Evolutionary conservation across 2,329 filamentous ascomycete species (phyloP).

Genomic region (Ophiocordyceps camponoti-leonardi): DNA sequence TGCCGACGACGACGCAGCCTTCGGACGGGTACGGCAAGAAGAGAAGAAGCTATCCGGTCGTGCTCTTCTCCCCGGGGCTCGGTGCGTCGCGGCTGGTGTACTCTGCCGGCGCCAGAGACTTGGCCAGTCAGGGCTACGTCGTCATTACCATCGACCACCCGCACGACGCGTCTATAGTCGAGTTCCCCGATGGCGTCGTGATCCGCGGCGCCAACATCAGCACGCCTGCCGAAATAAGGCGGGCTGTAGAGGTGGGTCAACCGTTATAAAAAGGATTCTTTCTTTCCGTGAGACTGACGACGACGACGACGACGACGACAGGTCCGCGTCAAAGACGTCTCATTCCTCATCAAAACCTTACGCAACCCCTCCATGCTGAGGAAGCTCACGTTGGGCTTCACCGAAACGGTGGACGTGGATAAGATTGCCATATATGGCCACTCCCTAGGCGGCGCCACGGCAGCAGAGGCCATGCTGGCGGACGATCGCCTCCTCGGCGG

Average conservation of each 20-base stretch:
- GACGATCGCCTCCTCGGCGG: constrained; percentile 16
- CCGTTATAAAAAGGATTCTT: no score
- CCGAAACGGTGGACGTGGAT: constrained; percentile 2
- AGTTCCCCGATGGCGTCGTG: constrained; percentile 21
- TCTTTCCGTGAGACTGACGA: neutral
- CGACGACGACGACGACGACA: no score
- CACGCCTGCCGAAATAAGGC: neutral
- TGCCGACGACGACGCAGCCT: neutral
- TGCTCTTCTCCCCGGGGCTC: constrained; percentile 25
- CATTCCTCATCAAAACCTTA: constrained; percentile 17
- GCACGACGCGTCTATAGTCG: constrained; percentile 21
- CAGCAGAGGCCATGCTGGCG: constrained; percentile 10
- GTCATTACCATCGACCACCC: constrained; percentile 29
- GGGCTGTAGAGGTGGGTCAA: neutral
- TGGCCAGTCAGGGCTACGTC: constrained; percentile 25
- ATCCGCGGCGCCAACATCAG: constrained; percentile 6
- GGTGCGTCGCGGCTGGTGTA: constrained; percentile 20
- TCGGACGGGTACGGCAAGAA: neutral
- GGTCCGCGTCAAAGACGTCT: constrained; percentile 14
- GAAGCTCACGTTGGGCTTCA: constrained; percentile 1
- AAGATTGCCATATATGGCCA: constrained; percentile 15
- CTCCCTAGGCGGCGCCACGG: constrained; percentile 16
- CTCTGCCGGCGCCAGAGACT: constrained; percentile 18
- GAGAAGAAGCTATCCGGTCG: constrained; percentile 7
- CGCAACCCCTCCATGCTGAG: neutral